Conservation (phyloP, 2,329 filamentous ascomycete species). For the Fusarium paranaense region DNA sequence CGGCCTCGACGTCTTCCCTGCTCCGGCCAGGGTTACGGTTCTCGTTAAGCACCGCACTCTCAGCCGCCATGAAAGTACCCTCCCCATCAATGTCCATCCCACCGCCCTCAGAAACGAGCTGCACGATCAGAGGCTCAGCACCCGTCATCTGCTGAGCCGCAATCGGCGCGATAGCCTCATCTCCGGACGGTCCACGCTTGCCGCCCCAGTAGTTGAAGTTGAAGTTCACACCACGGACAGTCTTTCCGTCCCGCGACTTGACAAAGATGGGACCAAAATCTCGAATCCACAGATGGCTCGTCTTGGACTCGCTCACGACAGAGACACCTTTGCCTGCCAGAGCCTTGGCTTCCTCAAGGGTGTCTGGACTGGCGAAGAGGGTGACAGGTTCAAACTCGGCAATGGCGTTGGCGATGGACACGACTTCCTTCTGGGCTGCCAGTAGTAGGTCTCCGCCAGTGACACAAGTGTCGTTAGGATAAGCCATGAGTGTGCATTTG, state of each 20-base stretch:
- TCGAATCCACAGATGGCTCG: not conserved
- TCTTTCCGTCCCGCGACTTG: not conserved
- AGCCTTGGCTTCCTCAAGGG: not conserved
- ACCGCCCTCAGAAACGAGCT: not conserved
- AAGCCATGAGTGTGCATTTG: constrained; percentile 1
- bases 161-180: not conserved
- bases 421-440: not conserved
- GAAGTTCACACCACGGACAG: not conserved
- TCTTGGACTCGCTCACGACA: not conserved
- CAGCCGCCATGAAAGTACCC: not conserved
- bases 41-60: not conserved
- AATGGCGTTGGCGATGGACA: not conserved
- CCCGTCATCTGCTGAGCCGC: not conserved
- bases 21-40: not conserved
- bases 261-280: not conserved
- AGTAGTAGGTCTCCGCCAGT: not conserved
- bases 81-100: not conserved
- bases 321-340: not conserved
- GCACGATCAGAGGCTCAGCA: not conserved
- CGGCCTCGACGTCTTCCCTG: not conserved
- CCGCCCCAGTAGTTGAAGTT: constrained; percentile 1
- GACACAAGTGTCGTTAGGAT: not conserved
- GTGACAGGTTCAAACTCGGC: not conserved
- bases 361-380: not conserved
- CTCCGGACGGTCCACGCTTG: not conserved